Base-by-base conservation (phyloP, 257 asterid species). In the Solanum etuberosum region DNA sequence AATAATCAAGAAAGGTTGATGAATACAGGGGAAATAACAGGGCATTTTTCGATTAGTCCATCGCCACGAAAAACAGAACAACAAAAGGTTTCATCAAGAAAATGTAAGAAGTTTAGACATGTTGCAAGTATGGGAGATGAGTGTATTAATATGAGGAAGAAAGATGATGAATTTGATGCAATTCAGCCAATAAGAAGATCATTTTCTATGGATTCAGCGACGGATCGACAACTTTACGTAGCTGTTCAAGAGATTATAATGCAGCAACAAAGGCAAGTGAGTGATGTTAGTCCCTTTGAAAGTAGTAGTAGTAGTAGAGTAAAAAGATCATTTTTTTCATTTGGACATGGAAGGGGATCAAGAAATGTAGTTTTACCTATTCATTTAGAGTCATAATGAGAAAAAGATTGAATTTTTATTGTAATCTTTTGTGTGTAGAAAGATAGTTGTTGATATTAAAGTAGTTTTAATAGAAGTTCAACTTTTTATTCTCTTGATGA, bases 161-260 rank as follows among this genome's bases (percentile, higher is more conserved):
- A 90, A 87, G 96, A 94, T 86, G 96, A 93, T 51, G 91, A 88
- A 8, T 95, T 95, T 73, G 78, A 57, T 8, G 43, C 43, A 12
- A 89, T 94, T 54, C 94, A 94, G 54, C 94, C 96, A 6, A 91
- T 94, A 34, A 92, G 98, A n/a, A 91, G 99, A 87, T 97, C 99
- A 6, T 94, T 97, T 57, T 97, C 99, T 2, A 95, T 97, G 98
- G 97, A 94, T 89, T 94, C 99, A 12, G 98, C 98, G 0, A 90
- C 91, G 43, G 98, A 95, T 86, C 91, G 88, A 9, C 94, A 91
- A 86, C 93, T 95, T 73, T 89, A 90, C 86, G 80, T 91, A 40
- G 97, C 98, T 43, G 95, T 97, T 65, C 95, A 93, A 88, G 93
- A 93, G 59, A 93, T 94, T 15, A 89, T 94, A 12, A 88, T 91